Evolutionary conservation across 108 stramenopile species (phyloP).

Genomic region (Stephanodiscus minutulus): DNA sequence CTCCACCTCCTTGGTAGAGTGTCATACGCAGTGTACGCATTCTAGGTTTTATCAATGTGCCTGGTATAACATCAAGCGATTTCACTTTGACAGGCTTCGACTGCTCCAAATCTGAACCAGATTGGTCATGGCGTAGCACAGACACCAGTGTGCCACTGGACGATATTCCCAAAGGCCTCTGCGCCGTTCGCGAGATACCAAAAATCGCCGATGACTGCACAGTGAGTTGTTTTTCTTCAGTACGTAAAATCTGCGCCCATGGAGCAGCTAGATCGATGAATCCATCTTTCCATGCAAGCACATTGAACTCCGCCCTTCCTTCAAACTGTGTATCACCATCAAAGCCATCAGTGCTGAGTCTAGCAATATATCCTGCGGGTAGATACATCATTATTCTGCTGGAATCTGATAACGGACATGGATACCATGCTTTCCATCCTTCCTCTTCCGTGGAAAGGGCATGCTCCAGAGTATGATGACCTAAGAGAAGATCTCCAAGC

Average conservation of each 20-base stretch:
- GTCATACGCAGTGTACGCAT: conserved; percentile 42
- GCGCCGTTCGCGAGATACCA: conserved; percentile 45
- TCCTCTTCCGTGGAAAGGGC: conserved; percentile 15
- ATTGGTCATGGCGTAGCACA: conserved; percentile 34
- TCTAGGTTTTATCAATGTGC: conserved; percentile 39
- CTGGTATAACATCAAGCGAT: conserved; percentile 45
- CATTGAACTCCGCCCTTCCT: conserved; percentile 25
- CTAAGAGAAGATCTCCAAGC: conserved; percentile 48
- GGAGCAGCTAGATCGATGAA: conserved; percentile 36
- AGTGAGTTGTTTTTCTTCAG: background rate
- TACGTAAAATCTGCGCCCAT: conserved; percentile 15
- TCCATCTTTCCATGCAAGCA: conserved; percentile 27
- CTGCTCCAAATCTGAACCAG: background rate
- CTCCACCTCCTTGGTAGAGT: conserved; percentile 42
- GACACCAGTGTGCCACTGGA: conserved; percentile 32
- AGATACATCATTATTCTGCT: conserved; percentile 30
- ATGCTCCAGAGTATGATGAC: conserved; percentile 19
- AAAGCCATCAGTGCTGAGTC: background rate
- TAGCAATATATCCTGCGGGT: conserved; percentile 23
- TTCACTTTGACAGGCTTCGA: conserved; percentile 22
- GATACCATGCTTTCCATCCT: conserved; percentile 47
- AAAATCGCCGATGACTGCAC: conserved; percentile 9
- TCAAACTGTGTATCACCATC: background rate
- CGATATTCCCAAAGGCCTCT: conserved; percentile 36
- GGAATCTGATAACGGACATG: conserved; percentile 49